Conservation (phyloP, 225 moss, liverwort and hornwort species). For the Bryoerythrophyllum caledonicum region DNA sequence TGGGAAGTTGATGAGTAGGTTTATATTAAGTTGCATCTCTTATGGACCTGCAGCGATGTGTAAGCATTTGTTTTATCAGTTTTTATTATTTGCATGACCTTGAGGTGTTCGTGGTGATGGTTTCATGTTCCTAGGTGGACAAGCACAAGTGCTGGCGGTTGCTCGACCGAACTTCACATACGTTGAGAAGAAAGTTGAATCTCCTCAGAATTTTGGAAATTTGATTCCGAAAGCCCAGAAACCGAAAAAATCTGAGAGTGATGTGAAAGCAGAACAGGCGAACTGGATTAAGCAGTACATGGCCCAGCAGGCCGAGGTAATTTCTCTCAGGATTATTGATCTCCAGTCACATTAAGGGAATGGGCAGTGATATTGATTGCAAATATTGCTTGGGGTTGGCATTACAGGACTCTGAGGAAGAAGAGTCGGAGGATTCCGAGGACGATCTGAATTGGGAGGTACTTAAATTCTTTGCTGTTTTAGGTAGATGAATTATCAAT, state of each 20-base stretch:
- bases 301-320: constrained; percentile 90
- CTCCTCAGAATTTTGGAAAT: constrained; percentile 28
- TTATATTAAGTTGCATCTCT: constrained; percentile 2
- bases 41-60: constrained; percentile 3
- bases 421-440: constrained; percentile 52
- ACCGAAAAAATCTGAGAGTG: constrained; percentile 62
- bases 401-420: constrained; percentile 71
- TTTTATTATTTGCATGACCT: not conserved
- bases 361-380: not conserved
- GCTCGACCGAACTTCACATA: constrained; percentile 84
- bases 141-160: constrained; percentile 83
- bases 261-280: constrained; percentile 88
- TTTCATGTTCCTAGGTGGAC: constrained; percentile 72
- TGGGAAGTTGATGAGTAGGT: constrained; percentile 11
- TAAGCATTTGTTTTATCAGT: too few relatives aligned
- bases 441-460: constrained; percentile 91
- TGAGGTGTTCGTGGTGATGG: constrained; percentile 14
- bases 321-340: constrained; percentile 4
- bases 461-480: not conserved
- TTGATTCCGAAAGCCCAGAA: constrained; percentile 35
- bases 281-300: constrained; percentile 96
- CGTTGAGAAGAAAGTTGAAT: constrained; percentile 56
- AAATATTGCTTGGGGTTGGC: constrained; percentile 14
- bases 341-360: not conserved
- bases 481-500: not conserved